These are phyloP conservation scores for Rubia peregrina DNA, from an alignment of 305 asterid species.

Conservation along the genomic window DNA sequence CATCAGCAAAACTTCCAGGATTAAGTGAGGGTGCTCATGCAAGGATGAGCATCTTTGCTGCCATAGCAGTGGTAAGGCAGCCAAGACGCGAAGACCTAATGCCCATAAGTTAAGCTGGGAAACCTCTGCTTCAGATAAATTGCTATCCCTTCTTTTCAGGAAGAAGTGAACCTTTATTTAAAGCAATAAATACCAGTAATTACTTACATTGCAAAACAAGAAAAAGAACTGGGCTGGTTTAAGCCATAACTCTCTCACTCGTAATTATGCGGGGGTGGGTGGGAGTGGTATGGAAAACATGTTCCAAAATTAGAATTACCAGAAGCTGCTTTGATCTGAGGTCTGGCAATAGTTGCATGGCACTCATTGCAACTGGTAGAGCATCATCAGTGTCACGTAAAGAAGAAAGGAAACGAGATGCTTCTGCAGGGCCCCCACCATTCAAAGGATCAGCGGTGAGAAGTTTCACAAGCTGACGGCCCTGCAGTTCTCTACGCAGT, in stretches of 20 bases:
- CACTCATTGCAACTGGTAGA: constrained; percentile 96
- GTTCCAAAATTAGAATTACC: constrained; percentile 39
- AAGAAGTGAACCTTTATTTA: constrained; percentile 87
- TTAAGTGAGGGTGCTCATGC: constrained; percentile 95
- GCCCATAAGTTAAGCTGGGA: constrained; percentile 97
- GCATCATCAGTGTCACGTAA: constrained; percentile 92
- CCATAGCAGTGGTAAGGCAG: constrained; percentile 94
- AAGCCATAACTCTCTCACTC: not conserved
- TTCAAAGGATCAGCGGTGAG: constrained; percentile 89
- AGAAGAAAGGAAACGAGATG: constrained; percentile 95
- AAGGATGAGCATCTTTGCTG: constrained; percentile 96
- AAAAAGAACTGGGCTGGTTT: not conserved
- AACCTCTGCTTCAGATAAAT: constrained; percentile 78
- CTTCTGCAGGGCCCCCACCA: constrained; percentile 99
- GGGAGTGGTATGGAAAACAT: constrained; percentile 1
- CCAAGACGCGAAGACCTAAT: constrained; percentile 95
- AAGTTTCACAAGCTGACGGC: constrained; percentile 99
- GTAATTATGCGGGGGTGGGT: not conserved
- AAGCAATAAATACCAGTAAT: constrained; percentile 25
- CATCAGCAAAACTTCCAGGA: constrained; percentile 93
- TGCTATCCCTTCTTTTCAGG: constrained; percentile 87
- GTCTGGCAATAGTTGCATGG: constrained; percentile 97
- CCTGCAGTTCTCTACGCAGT: constrained; percentile 95
- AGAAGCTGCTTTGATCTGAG: constrained; percentile 98
- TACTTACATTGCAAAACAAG: constrained; percentile 13